phyloP scores from a whole-genome alignment of 1,284 basidiomycete species.

The Sutorius eximius region DNA sequence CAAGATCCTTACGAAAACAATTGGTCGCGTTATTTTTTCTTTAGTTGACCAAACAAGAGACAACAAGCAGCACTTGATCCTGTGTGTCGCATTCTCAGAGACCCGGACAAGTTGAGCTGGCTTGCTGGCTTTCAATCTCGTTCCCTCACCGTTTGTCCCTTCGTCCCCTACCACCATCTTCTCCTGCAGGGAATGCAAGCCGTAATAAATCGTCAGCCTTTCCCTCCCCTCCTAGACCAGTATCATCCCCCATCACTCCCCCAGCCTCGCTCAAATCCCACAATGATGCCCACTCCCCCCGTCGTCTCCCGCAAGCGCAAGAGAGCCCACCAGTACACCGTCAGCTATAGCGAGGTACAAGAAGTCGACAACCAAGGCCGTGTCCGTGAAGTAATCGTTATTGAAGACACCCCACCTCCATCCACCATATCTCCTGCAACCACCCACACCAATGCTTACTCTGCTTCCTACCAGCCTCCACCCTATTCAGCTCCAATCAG shows the following conservation, averaged over 20 bases:
- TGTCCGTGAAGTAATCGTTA: constrained; percentile 81
- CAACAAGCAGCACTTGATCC: constrained; percentile 36
- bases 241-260: constrained; percentile 51
- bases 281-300: constrained; percentile 61
- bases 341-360: constrained; percentile 81
- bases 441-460: constrained; percentile 63
- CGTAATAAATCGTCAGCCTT: constrained; percentile 59
- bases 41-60: constrained; percentile 23
- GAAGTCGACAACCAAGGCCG: constrained; percentile 75
- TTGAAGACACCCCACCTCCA: constrained; percentile 81
- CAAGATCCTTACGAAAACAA: too few species aligned
- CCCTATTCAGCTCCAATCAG: constrained; percentile 69
- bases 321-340: constrained; percentile 72
- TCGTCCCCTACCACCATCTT: constrained; percentile 46
- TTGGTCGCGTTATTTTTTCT: not conserved
- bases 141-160: constrained; percentile 13
- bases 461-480: constrained; percentile 76
- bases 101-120: constrained; percentile 32
- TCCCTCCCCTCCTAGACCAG: constrained; percentile 56
- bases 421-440: constrained; percentile 74
- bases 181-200: constrained; percentile 61
- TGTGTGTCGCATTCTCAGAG: constrained; percentile 37
- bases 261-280: constrained; percentile 39
- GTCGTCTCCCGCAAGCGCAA: constrained; percentile 77
- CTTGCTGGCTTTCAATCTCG: constrained; percentile 41